Base-by-base conservation (phyloP, 345 rosid species). In the Rhizophora mangle region DNA sequence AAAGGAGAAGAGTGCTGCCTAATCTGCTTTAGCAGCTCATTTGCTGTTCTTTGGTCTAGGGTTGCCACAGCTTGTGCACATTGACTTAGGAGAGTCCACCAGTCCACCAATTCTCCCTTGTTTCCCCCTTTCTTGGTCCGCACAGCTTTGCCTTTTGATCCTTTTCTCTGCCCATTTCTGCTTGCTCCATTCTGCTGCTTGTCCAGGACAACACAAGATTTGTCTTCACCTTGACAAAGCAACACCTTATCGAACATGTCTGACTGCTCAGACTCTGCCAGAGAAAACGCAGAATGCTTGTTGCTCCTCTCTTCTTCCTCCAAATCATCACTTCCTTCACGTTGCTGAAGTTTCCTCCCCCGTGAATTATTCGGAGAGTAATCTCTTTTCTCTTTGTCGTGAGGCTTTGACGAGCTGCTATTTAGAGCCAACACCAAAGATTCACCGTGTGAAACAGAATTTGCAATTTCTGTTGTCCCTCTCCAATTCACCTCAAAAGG, bases 21-120 rank as follows among this genome's bases (percentile, higher is more conserved):
- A 46, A 91, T 87, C 79, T 89, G 91, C 67, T 70, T 86, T 0
- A 91, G 79, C 72, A 80, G 76, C 76, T 83, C 87, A n/a, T 59
- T 55, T 3, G 97, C 87, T 52, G 82, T 80, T 31, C 84, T 74
- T 32, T 83, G 89, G 64, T 91, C 91, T 63, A 76, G 77, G 46
- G 74, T 83, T 19, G 88, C 80, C 34, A 86, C 88, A 8, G 96
- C 81, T 73, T 89, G 93, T 7, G 97, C 96, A 65, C 97, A 89
- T 46, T 77, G 90, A 72, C 79, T 84, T 64, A 91, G 62, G 0
- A 83, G 80, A 64, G 79, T 69, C 78, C 75, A 71, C 69, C 84
- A 64, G 74, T 88, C 93, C 11, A 85, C 88, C 51, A 84, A 61
- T 49, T 77, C 87, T 46, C 79, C 75, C 70, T 49, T 66, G 4